These are phyloP conservation scores for Hyphochytrium catenoides DNA, from an alignment of 352 stramenopile genomes.

Conservation along the genomic window DNA sequence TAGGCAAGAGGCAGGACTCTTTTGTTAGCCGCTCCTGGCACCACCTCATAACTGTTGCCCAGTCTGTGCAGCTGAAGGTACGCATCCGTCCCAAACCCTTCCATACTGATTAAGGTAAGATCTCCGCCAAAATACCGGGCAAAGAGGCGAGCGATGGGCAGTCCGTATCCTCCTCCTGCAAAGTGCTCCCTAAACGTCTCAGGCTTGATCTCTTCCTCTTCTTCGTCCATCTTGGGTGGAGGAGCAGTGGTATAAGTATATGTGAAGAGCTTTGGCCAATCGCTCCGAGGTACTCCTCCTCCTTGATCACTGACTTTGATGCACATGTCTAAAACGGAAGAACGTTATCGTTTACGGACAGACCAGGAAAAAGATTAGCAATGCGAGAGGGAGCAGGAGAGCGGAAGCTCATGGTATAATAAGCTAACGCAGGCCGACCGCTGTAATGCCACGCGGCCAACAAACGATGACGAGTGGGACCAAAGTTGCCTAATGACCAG, in stretches of 20 bases:
- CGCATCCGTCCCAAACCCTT: slow-evolving; percentile 89
- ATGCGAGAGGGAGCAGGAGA: too few species aligned
- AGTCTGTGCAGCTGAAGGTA: slow-evolving; percentile 52
- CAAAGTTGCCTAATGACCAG: too few species aligned
- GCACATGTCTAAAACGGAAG: slow-evolving; percentile 48
- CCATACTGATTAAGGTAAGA: slow-evolving; percentile 92
- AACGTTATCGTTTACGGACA: too few species aligned
- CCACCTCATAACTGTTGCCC: slow-evolving; percentile 36
- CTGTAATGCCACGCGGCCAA: too few species aligned
- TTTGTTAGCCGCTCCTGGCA: too few species aligned
- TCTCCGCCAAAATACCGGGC: slow-evolving; percentile 96
- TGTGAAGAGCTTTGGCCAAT: slow-evolving; percentile 91
- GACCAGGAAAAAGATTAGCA: too few species aligned
- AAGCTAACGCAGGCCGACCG: too few species aligned
- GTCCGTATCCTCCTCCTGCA: slow-evolving; percentile 80
- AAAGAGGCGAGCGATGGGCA: slow-evolving; percentile 75
- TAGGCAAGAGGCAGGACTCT: too few species aligned
- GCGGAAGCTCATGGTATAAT: too few species aligned
- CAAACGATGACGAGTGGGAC: too few species aligned
- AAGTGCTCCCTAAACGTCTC: slow-evolving; percentile 54
- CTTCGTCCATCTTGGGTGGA: too few species aligned
- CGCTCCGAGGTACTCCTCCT: slow-evolving; percentile 83
- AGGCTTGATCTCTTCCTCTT: slow-evolving; percentile 20
- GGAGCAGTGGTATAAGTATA: slow-evolving; percentile 98
- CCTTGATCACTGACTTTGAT: slow-evolving; percentile 97